Evolutionary conservation across 2,329 filamentous ascomycete genomes (phyloP), one percentile per base, ranked within the genome.

Genomic region (Macrophomina tecta): DNA sequence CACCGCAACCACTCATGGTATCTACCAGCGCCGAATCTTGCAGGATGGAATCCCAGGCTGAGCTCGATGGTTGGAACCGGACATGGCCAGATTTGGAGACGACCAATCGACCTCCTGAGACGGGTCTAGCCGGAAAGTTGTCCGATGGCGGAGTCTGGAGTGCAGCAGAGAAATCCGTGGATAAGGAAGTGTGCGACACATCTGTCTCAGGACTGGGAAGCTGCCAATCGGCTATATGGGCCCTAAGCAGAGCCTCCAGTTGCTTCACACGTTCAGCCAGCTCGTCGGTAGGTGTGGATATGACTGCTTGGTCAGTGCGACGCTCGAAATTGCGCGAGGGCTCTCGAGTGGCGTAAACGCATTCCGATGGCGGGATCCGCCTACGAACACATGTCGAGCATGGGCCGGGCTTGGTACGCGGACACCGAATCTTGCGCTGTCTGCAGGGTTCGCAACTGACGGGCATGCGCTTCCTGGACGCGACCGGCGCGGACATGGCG

Each of bases 341-440:
- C 6, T 34, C 30, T 5, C 16, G 30, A 28, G 51, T 4, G 12
- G 51, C 30, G 36, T 53, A 53, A 14, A 53, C 3, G 12, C 51
- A 53, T 18, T 53, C 51, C 2, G 32, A 53, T 3, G 51, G 18
- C 16, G 51, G 51, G 12, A 53, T 36, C 16, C 18, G 16, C 30
- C 51, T 8, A 28, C 51, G 32, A 16, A 53, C 32, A 18, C 51
- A 53, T 16, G 32, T 53, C 16, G 51, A 36, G n/a, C 51, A 53
- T 16, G 51, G 51, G 4, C 51, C 32, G 12, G 51, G 51, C 32
- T 53, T 53, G 32, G 51, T 53, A n/a, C 51, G 51, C 16, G 51
- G 51, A 28, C 51, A 53, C 30, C 32, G 51, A 28, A 53, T 36
- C n/a, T 53, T 53, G 11, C 51, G 51, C 18, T 53, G 51, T 12